Conservation (phyloP, 306 rosid genomes). For the Begonia masoniana region DNA sequence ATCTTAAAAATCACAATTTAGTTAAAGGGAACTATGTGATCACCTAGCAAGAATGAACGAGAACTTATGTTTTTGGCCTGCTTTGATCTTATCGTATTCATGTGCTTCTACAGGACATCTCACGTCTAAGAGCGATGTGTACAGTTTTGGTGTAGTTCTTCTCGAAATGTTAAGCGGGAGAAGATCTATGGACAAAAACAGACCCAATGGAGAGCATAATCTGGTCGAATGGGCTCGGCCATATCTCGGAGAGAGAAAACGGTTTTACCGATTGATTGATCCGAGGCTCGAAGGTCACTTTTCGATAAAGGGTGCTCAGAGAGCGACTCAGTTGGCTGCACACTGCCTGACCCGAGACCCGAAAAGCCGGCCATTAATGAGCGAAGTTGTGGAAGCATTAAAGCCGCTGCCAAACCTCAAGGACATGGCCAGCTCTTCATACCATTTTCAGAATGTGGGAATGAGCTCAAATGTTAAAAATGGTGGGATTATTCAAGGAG, state of each 20-base stretch:
- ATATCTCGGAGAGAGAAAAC: constrained; percentile 76
- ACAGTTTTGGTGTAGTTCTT: constrained; percentile 90
- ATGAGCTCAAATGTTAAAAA: constrained; percentile 54
- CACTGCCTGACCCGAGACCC: constrained; percentile 92
- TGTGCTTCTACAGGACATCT: constrained; percentile 64
- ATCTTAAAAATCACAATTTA: too few relatives aligned
- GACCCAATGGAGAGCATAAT: constrained; percentile 92
- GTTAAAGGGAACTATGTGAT: too few relatives aligned
- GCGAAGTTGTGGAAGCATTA: constrained; percentile 83
- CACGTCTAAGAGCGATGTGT: constrained; percentile 89
- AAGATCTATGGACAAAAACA: constrained; percentile 95
- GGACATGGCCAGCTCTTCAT: constrained; percentile 97
- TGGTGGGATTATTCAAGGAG: constrained; percentile 39
- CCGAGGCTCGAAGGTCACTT: constrained; percentile 96
- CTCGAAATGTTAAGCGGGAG: constrained; percentile 91
- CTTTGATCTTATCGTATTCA: constrained; percentile 6
- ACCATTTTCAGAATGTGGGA: constrained; percentile 75
- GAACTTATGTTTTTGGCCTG: too few relatives aligned
- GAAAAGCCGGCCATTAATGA: constrained; percentile 80
- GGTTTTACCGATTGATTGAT: constrained; percentile 78
- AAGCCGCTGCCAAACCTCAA: constrained; percentile 85
- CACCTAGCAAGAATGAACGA: too few relatives aligned
- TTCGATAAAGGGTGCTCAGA: constrained; percentile 89
- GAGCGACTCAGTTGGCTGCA: constrained; percentile 73
- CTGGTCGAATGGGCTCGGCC: constrained; percentile 99